Evolutionary conservation across 768 basidiomycete genomes (phyloP).

Genomic region (Tremella fuciformis): DNA sequence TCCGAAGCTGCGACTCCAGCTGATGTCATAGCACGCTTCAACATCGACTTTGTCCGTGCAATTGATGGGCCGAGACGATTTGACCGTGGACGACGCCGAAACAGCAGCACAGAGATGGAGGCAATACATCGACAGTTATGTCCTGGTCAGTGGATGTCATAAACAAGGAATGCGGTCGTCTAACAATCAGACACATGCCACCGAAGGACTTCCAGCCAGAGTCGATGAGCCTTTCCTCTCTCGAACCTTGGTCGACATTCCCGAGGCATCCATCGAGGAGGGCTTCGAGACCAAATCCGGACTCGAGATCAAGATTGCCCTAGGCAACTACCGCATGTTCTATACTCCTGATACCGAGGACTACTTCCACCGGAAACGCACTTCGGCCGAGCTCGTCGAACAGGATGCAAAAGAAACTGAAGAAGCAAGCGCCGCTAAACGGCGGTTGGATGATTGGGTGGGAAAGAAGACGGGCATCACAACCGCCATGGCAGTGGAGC

Average conservation of each 20-base stretch:
- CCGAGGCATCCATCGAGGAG: slow-evolving; percentile 13
- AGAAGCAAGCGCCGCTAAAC: slow-evolving; percentile 11
- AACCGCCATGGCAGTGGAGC: slow-evolving; percentile 3
- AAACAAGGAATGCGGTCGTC: background rate
- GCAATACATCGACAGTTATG: slow-evolving; percentile 55
- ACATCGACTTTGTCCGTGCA: slow-evolving; percentile 51
- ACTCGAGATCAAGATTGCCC: slow-evolving; percentile 48
- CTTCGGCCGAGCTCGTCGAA: slow-evolving; percentile 16
- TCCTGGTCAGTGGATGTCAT: slow-evolving; percentile 42
- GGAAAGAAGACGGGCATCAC: slow-evolving; percentile 13
- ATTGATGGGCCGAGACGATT: slow-evolving; percentile 54
- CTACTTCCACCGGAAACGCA: slow-evolving; percentile 40
- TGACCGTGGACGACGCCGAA: slow-evolving; percentile 55
- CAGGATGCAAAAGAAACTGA: slow-evolving; percentile 12
- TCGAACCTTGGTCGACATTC: slow-evolving; percentile 32
- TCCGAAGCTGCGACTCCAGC: background rate
- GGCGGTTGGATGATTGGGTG: slow-evolving; percentile 26
- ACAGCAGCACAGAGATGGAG: slow-evolving; percentile 53
- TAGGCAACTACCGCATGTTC: slow-evolving; percentile 50
- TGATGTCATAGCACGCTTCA: slow-evolving; percentile 39
- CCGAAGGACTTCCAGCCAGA: slow-evolving; percentile 53
- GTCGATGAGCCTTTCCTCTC: slow-evolving; percentile 54
- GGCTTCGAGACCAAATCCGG: slow-evolving; percentile 35
- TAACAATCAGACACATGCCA: slow-evolving; percentile 48
- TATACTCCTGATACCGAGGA: slow-evolving; percentile 50